Base-by-base conservation (phyloP, 2,329 filamentous ascomycete species). In the Uncinocarpus reesii region DNA sequence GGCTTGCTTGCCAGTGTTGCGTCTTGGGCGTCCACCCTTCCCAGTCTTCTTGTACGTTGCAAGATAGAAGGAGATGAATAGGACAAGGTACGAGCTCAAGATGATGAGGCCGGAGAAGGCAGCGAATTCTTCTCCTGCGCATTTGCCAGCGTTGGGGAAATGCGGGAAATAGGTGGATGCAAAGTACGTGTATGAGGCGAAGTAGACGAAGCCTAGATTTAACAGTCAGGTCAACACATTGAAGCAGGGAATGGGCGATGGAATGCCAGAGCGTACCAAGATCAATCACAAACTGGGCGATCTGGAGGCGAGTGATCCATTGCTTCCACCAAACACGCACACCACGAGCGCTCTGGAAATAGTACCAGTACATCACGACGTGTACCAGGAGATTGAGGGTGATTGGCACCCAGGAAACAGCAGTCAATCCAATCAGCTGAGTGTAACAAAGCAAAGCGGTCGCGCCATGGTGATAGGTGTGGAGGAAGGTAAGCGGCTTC, bases 361-460 rank as follows among this genome's bases (percentile, higher is more conserved):
- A 94, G 80, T 94, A 94, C 86, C 86, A 94, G 81, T 95, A 95
- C 87, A 95, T 95, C 67, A 94, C 83, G 50, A 94, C 87, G 71
- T 95, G 87, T 44, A 95, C 87, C 54, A 78, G 80, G 60, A 95
- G 71, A 76, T 95, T 94, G 56, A 95, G 78, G 35, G 79, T 81
- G 64, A 95, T 94, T 56, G 83, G 81, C 44, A 92, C 84, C 87
- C 87, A 95, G 48, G 87, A 93, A 48, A 95, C 87, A 40, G 87
- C 78, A 31, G 88, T 95, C 59, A 81, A 79, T 57, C 87, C 87
- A 59, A 92, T 81, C 57, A 94, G 80, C 73, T 94, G 87, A 45
- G 86, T 92, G 76, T 90, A 94, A 82, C 87, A 94, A 61, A 94
- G 84, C 55, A 93, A 80, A 57, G 87, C 87, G 48, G 87, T 95